phyloP scores from a whole-genome alignment of 2,329 filamentous ascomycete genomes.

The Claviceps humidiphila region DNA sequence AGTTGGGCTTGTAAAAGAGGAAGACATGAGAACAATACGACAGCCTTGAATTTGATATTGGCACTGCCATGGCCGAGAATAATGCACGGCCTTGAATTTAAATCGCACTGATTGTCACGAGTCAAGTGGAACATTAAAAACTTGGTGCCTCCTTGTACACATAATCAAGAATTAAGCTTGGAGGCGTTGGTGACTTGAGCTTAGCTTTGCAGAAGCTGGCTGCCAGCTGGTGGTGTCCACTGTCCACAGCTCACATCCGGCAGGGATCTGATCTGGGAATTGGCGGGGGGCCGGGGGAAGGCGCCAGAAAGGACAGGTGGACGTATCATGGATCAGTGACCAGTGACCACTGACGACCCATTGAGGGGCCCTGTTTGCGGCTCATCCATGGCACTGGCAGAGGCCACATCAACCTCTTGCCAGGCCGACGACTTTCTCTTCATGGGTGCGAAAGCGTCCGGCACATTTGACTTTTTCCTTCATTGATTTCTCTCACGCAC shows the following conservation, averaged over 20 bases:
- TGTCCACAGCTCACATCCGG: neutral
- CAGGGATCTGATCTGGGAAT: neutral
- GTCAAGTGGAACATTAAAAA: too few relatives aligned
- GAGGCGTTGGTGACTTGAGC: neutral
- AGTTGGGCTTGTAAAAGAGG: constrained; percentile 3
- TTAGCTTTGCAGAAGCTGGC: neutral
- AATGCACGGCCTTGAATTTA: too few relatives aligned
- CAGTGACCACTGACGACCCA: too few relatives aligned
- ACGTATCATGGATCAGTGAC: constrained; percentile 5
- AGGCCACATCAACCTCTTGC: constrained; percentile 23
- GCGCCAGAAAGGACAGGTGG: neutral
- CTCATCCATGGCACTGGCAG: constrained; percentile 3
- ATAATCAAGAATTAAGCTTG: too few relatives aligned
- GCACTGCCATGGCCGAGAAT: neutral
- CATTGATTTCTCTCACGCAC: neutral
- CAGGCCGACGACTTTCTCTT: neutral
- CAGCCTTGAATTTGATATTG: neutral
- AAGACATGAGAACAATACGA: constrained; percentile 4
- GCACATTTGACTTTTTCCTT: constrained; percentile 1
- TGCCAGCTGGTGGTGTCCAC: neutral
- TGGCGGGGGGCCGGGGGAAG: neutral
- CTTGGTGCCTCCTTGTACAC: too few relatives aligned
- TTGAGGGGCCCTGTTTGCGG: too few relatives aligned
- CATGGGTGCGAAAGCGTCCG: neutral
- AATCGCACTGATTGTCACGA: too few relatives aligned